Base-by-base conservation (phyloP, 192 early-diverging fungal species). In the Radiomyces spectabilis region DNA sequence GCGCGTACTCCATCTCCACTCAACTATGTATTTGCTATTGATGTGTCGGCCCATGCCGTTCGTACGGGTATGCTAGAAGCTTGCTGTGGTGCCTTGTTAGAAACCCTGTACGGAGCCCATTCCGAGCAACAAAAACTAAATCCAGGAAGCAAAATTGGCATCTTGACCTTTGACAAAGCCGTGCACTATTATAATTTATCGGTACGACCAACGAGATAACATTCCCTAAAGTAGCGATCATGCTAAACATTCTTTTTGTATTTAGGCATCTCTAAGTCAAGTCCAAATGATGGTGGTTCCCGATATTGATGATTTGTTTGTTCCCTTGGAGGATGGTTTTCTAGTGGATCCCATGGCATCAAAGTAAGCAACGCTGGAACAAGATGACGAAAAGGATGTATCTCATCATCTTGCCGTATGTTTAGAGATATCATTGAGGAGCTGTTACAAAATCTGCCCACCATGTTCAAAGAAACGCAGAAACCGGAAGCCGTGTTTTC, bases 101-200 rank as follows among this genome's bases (percentile, higher is more conserved):
- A 79, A 24, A 74, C 86, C 5, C 57, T 98, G 7, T 96, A 87
- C 68, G 64, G 30, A 34, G 35, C 6, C 57, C 64, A 9, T 71
- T 71, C 4, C 45, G 87, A 32, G 71, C 79, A 10, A 69, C 27
- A 59, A 49, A 38, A 76, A 42, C 9, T 56, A 85, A 41, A 70
- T 63, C 1, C 55, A 53, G 13, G 85, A 79, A 16, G 72, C 78
- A 82, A 71, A 46, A 79, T 99, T 19, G 94, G 89, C 21, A 86
- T 99, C 42, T 66, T 97, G 44, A 97, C 96, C 2, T 97, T 83
- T 63, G 96, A 98, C 58, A 80, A 85, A 63, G 76, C 75, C 18
- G 83, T 94, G 4, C 95, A 99, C 64, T 99, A 97, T 65, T 99
- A 97, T 74, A 97, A 94, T 63, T 61, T 99, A 44, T 77, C 75